phyloP scores from a whole-genome alignment of 108 stramenopile species.

The Parmales sp. region DNA sequence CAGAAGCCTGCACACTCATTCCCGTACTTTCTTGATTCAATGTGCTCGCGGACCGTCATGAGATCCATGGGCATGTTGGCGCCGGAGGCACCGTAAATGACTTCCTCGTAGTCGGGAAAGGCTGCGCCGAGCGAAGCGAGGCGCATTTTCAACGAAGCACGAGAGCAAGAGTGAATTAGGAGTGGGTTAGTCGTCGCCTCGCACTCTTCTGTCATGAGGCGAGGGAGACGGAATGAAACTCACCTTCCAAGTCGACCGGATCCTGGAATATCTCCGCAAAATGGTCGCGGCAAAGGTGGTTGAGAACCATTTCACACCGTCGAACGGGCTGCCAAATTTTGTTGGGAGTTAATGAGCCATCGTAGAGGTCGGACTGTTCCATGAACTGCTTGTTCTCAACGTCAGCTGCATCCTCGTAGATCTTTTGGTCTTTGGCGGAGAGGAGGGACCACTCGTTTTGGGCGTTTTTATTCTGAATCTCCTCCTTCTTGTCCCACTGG shows the following conservation, averaged over 20 bases:
- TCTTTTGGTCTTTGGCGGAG: neutral
- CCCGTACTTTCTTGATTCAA: constrained; percentile 45
- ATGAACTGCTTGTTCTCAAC: neutral
- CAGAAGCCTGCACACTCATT: constrained; percentile 68
- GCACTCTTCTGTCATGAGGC: no score
- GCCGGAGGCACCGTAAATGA: constrained; percentile 41
- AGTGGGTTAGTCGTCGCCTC: no score
- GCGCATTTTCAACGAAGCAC: no score
- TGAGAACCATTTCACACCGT: constrained; percentile 61
- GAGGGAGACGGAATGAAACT: no score
- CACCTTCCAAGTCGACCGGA: constrained; percentile 73
- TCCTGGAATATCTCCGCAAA: constrained; percentile 76
- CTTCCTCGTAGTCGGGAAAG: constrained; percentile 70
- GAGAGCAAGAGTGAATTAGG: no score
- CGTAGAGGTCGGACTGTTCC: neutral
- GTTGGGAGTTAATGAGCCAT: neutral
- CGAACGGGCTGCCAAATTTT: constrained; percentile 79
- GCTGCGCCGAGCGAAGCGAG: no score
- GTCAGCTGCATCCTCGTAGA: neutral
- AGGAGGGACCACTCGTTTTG: no score
- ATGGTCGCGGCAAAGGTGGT: constrained; percentile 46
- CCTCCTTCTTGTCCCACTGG: constrained; percentile 11
- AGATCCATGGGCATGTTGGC: constrained; percentile 63
- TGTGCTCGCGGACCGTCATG: constrained; percentile 53
- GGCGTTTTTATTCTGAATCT: neutral